Evolutionary conservation across 306 rosid species (phyloP), one percentile per base, ranked within the genome.

Genomic region (Lotus japonicus): DNA sequence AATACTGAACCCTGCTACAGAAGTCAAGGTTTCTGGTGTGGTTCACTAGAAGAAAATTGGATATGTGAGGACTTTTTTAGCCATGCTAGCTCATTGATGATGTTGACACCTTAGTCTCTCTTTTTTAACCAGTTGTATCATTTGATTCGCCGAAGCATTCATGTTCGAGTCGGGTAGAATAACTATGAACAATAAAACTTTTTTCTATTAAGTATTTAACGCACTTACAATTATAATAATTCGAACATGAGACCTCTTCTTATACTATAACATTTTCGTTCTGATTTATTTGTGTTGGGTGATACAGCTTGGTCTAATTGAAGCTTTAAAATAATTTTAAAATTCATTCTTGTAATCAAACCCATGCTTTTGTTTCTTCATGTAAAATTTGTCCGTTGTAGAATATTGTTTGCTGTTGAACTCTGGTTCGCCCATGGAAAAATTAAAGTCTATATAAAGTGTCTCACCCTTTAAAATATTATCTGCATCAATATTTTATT

Each of bases 11-110:
- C 5, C 1, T 57, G 50, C 48, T 68, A 31, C 66, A 50, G 45
- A 80, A 84, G 88, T 88, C 91, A 74, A 82, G 65, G 77, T 49
- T 79, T 81, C 15, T 73, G 87, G 87, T 70, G 26, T 45, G 60
- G 65, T 66, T 74, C 66, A 54, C 71, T 67, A 58, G 81, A 62
- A 82, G 23, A 77, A 73, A 45, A 31, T 66, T 53, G 74, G 68
- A 76, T 68, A 48, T 69, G 75, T 13, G 48, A 74, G 31, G 88
- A 89, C 89, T 84, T 84, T 84, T 80, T 73, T 58, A 75, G 84
- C 42, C 71, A 67, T 1, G 38, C 67, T 75, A 68, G 72, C 80
- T 84, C 45, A 39, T 72, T 57, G 44, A 53, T 54, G 86, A 85
- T 70, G 83, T 44, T 74, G 88, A 86, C 86, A 82, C 23, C 23